These are phyloP conservation scores for Claviceps sorghi DNA, from an alignment of 2,329 filamentous ascomycete genomes.

Conservation along the genomic window DNA sequence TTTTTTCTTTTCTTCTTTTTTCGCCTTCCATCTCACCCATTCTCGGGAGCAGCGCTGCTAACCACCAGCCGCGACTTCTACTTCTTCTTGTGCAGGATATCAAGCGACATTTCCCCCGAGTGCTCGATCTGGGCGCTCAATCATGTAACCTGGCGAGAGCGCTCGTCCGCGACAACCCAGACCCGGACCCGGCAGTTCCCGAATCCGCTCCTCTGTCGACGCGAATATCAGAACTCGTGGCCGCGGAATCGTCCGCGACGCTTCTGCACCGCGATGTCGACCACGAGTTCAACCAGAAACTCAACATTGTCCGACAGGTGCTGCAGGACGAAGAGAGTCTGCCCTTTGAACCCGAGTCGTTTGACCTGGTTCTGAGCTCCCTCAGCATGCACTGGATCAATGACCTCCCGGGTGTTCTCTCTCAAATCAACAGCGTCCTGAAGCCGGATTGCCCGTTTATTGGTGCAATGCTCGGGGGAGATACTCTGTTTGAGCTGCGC, in stretches of 20 bases:
- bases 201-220: conserved; percentile 51
- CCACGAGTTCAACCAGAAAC: conserved; percentile 57
- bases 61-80: background rate
- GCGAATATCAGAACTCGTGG: conserved; percentile 60
- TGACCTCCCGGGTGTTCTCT: conserved; percentile 71
- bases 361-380: conserved; percentile 82
- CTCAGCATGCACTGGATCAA: conserved; percentile 96
- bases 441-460: conserved; percentile 89
- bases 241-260: conserved; percentile 64
- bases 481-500: conserved; percentile 84
- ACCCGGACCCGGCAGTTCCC: conserved; percentile 41
- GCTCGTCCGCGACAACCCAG: conserved; percentile 55
- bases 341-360: conserved; percentile 60
- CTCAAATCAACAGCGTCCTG: conserved; percentile 72
- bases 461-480: conserved; percentile 90
- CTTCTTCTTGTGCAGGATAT: conserved; percentile 50
- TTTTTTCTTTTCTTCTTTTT: background rate
- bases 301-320: conserved; percentile 60
- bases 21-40: background rate
- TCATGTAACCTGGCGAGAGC: conserved; percentile 86
- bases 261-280: conserved; percentile 69
- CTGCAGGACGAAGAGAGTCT: conserved; percentile 61
- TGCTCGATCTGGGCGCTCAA: conserved; percentile 88
- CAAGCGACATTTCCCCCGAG: conserved; percentile 69
- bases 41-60: background rate